Evolutionary conservation across 2,329 filamentous ascomycete genomes (phyloP).

Genomic region (Fusarium irregulare): DNA sequence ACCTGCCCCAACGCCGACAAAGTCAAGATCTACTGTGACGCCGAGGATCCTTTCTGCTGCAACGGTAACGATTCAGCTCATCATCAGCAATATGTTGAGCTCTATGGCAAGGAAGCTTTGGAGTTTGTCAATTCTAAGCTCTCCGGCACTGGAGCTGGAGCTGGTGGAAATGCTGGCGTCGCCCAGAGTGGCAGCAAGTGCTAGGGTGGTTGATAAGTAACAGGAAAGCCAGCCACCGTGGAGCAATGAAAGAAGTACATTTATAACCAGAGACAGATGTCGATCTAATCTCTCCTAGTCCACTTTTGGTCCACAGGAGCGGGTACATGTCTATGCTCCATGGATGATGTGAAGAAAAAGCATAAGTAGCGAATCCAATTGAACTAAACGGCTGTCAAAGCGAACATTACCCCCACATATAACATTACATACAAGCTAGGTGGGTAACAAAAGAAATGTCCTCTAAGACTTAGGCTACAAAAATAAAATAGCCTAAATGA

Average conservation of each 20-base stretch:
- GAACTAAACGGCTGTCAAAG: not conserved
- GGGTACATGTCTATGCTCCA: too few species aligned
- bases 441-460: too few species aligned
- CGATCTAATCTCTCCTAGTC: too few species aligned
- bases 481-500: too few species aligned
- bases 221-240: too few species aligned
- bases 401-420: not conserved
- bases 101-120: constrained; percentile 70
- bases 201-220: not conserved
- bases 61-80: constrained; percentile 69
- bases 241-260: not conserved
- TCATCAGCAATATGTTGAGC: constrained; percentile 72
- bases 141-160: not conserved
- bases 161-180: not conserved
- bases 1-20: constrained; percentile 63
- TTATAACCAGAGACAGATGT: too few species aligned
- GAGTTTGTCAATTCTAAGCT: constrained; percentile 65
- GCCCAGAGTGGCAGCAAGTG: not conserved
- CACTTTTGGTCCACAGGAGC: too few species aligned
- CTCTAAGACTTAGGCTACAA: too few species aligned
- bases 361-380: not conserved
- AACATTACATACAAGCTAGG: not conserved
- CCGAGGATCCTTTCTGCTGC: constrained; percentile 73
- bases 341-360: fast-evolving
- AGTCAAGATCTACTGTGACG: constrained; percentile 74